Evolutionary conservation across 208 protist species (phyloP).

Genomic region (Spongospora subterranea): DNA sequence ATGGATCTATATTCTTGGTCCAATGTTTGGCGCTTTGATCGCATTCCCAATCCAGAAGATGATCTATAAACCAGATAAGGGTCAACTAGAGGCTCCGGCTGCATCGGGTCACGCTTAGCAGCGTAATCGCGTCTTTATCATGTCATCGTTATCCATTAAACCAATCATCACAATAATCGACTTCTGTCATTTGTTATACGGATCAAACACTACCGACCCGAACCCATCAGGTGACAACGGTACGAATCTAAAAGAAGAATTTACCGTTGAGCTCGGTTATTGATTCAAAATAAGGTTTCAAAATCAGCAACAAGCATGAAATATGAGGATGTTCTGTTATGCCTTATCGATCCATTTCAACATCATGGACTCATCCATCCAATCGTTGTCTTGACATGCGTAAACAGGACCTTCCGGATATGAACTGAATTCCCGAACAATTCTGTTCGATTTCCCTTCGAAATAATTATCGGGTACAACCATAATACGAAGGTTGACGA

Average conservation of each 20-base stretch:
- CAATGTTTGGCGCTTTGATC: constrained; percentile 21
- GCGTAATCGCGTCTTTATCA: no score
- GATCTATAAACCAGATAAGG: background rate
- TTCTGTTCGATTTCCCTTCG: background rate
- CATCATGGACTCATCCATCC: background rate
- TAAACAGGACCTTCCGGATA: background rate
- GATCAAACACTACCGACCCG: no score
- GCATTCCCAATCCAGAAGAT: constrained; percentile 47
- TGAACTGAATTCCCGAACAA: background rate
- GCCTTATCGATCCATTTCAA: background rate
- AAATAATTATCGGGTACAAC: background rate
- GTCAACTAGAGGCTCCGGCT: background rate
- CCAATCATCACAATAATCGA: no score
- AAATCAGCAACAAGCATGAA: no score
- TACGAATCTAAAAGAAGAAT: no score
- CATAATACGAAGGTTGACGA: background rate
- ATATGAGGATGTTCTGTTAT: no score
- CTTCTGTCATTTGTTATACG: no score
- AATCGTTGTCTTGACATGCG: background rate
- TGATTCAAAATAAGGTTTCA: no score
- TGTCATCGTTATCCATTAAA: no score
- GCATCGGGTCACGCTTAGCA: no score
- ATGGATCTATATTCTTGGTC: constrained; percentile 44
- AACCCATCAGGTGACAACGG: no score
- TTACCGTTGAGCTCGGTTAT: no score